A percentile compares a stretch with the other conserved stretches of the same genome.
phyloP scores from a whole-genome alignment of 768 basidiomycete species.

The Boletellus ananiceps region DNA sequence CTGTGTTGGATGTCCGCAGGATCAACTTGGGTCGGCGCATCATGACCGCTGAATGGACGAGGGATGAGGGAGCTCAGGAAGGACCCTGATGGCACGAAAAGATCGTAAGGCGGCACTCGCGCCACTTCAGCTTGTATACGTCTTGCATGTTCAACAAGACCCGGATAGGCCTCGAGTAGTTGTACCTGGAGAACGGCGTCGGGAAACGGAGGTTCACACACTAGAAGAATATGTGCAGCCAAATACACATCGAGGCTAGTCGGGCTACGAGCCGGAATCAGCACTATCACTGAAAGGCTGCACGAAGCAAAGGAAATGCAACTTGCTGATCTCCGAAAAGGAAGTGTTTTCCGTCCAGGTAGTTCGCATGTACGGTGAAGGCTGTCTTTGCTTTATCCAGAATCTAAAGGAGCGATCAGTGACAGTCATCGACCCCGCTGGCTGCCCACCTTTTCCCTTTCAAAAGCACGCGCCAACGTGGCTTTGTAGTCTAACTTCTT shows the following conservation, averaged over 20 bases:
- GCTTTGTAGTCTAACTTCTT: constrained; percentile 33
- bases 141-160: constrained; percentile 54
- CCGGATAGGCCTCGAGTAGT: constrained; percentile 51
- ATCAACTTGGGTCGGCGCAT: constrained; percentile 18
- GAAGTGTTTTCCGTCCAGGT: constrained; percentile 48
- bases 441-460: constrained; percentile 50
- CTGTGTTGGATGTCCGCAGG: constrained; percentile 44
- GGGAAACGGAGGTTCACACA: constrained; percentile 56
- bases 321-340: constrained; percentile 48
- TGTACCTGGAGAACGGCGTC: constrained; percentile 55
- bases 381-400: constrained; percentile 52
- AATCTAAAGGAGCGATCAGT: constrained; percentile 39
- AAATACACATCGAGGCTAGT: constrained; percentile 62
- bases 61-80: constrained; percentile 38
- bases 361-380: constrained; percentile 54
- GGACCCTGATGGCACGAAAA: constrained; percentile 16
- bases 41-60: constrained; percentile 18
- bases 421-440: not conserved
- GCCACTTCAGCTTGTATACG: constrained; percentile 39
- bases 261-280: constrained; percentile 36
- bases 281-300: not conserved
- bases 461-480: constrained; percentile 52
- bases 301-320: not conserved
- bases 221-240: constrained; percentile 63
- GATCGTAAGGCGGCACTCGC: constrained; percentile 23